Evolutionary conservation across 2,329 filamentous ascomycete genomes (phyloP).

Genomic region (Pseudogymnoascus sp.): DNA sequence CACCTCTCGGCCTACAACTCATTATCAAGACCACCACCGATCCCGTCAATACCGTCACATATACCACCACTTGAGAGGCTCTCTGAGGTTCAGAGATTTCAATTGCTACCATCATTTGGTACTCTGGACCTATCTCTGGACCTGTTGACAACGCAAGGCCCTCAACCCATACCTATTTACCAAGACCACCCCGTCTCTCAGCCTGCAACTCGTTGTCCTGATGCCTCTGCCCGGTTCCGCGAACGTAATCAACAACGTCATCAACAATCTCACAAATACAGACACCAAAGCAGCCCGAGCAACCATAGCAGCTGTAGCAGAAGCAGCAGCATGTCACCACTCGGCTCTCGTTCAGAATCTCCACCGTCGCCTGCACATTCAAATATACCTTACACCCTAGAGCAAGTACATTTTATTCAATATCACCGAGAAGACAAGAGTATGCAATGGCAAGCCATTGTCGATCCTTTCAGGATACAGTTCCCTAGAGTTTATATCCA

Average conservation of each 20-base stretch:
- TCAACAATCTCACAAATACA: too few species aligned
- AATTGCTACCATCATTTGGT: too few species aligned
- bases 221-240: too few species aligned
- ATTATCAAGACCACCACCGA: neutral
- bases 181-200: too few species aligned
- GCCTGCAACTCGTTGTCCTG: too few species aligned
- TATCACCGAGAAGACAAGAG: slow-evolving; percentile 7
- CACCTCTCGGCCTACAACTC: neutral
- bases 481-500: neutral
- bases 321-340: neutral
- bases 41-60: neutral
- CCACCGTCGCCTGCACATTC: neutral
- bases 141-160: too few species aligned
- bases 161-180: too few species aligned
- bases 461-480: neutral
- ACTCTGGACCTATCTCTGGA: too few species aligned
- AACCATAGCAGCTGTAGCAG: neutral
- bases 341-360: neutral
- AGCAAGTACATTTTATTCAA: slow-evolving; percentile 8
- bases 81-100: too few species aligned
- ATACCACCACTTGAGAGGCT: too few species aligned
- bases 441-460: neutral
- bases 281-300: neutral
- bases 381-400: neutral
- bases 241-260: too few species aligned